Conservation (phyloP, 352 stramenopile genomes). For the Pythium sukuiense region DNA sequence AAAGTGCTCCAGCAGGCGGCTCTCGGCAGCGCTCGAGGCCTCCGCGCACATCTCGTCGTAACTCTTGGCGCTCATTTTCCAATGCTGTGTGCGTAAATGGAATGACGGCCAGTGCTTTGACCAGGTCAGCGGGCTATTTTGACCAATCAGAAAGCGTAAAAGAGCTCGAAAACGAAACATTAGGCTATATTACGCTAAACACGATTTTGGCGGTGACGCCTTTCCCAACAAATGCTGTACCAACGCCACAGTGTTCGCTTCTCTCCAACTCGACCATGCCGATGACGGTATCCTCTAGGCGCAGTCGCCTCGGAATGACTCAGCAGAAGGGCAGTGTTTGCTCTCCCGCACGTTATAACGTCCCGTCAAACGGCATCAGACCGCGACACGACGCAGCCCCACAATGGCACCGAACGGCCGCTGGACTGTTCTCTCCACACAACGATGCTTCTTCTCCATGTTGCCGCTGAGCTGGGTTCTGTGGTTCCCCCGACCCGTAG, state of each 20-base stretch:
- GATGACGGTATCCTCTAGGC: no score
- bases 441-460: neutral
- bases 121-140: neutral
- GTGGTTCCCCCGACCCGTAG: constrained; percentile 33
- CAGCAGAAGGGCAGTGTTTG: no score
- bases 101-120: constrained; percentile 12
- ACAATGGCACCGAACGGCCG: constrained; percentile 31
- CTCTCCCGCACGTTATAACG: constrained; percentile 24
- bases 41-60: constrained; percentile 72
- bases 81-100: constrained; percentile 13
- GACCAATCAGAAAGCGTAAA: neutral
- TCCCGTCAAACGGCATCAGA: constrained; percentile 33
- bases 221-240: neutral
- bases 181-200: no score
- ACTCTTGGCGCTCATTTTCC: constrained; percentile 28
- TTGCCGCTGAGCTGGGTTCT: neutral
- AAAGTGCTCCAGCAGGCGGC: constrained; percentile 71
- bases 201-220: neutral
- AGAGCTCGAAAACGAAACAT: no score
- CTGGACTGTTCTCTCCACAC: neutral
- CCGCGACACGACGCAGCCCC: constrained; percentile 33
- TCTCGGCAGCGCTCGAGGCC: constrained; percentile 59
- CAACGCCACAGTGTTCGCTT: neutral
- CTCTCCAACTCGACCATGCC: no score
- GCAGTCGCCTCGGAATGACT: no score